phyloP scores from a whole-genome alignment of 129 eudicot species.

The Chrysanthemum makinoi region DNA sequence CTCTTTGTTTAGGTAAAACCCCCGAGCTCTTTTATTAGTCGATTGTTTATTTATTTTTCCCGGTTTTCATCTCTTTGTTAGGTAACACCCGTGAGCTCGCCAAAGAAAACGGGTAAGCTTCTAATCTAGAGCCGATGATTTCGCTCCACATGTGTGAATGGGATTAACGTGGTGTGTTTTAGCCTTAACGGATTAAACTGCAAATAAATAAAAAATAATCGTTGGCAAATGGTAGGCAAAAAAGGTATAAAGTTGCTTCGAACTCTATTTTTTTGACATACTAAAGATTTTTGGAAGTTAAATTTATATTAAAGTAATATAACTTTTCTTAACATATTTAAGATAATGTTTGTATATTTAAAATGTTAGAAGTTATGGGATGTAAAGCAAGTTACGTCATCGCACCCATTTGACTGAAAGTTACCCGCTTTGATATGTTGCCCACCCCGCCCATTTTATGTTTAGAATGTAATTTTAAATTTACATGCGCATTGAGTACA shows the following conservation, averaged over 20 bases:
- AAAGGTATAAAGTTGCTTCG: no score
- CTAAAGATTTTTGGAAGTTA: background rate
- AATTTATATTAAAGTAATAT: background rate
- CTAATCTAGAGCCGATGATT: background rate
- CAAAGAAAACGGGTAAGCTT: constrained; percentile 74
- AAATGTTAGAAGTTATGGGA: background rate
- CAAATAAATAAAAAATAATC: no score
- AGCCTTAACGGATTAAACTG: no score
- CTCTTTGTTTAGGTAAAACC: no score
- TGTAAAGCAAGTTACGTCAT: background rate
- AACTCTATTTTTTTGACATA: background rate
- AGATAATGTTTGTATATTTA: background rate
- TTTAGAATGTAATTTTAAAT: constrained; percentile 9
- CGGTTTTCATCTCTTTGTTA: constrained; percentile 25
- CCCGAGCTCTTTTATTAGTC: no score
- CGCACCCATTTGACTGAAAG: background rate
- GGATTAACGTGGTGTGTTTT: no score
- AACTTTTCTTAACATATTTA: no score
- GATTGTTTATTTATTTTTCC: background rate
- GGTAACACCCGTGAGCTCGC: constrained; percentile 76
- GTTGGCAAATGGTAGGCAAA: no score
- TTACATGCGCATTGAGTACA: constrained; percentile 62
- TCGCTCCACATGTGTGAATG: background rate
- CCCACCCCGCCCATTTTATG: background rate
- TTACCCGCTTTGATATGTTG: background rate